Conservation (phyloP, 768 basidiomycete species). For the Phaffia tasmanica region DNA sequence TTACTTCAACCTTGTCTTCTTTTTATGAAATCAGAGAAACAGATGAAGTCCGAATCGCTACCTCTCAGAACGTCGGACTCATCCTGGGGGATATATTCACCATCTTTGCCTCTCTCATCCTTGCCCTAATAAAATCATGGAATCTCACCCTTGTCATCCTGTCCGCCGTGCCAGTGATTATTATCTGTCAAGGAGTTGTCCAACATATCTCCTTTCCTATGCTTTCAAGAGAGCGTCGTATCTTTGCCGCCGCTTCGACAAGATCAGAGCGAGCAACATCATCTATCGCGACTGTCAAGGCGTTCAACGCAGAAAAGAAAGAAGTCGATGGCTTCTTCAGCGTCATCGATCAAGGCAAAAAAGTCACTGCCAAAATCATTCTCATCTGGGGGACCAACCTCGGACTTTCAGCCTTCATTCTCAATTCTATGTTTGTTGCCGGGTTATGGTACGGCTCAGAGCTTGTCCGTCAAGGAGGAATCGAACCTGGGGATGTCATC, state of each 20-base stretch:
- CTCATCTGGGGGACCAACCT: constrained; percentile 64
- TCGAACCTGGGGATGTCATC: constrained; percentile 68
- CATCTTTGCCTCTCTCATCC: constrained; percentile 60
- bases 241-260: constrained; percentile 61
- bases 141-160: constrained; percentile 84
- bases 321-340: constrained; percentile 47
- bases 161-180: constrained; percentile 70
- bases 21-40: constrained; percentile 59
- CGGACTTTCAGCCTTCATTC: constrained; percentile 63
- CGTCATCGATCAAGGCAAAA: constrained; percentile 44
- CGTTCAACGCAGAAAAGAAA: constrained; percentile 63
- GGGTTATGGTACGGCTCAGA: constrained; percentile 93
- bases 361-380: constrained; percentile 48
- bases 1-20: constrained; percentile 8
- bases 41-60: constrained; percentile 78
- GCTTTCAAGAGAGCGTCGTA: constrained; percentile 53
- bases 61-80: constrained; percentile 65
- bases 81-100: constrained; percentile 59
- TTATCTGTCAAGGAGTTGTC: constrained; percentile 62
- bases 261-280: constrained; percentile 56
- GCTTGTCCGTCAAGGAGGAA: constrained; percentile 66
- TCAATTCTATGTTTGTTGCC: constrained; percentile 88
- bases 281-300: constrained; percentile 81
- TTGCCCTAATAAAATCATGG: constrained; percentile 71
- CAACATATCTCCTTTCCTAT: constrained; percentile 59